A percentile compares a stretch with the other conserved stretches of the same genome.
phyloP scores from a whole-genome alignment of 805 yeast genomes.

The Cephaloascus albidus region DNA sequence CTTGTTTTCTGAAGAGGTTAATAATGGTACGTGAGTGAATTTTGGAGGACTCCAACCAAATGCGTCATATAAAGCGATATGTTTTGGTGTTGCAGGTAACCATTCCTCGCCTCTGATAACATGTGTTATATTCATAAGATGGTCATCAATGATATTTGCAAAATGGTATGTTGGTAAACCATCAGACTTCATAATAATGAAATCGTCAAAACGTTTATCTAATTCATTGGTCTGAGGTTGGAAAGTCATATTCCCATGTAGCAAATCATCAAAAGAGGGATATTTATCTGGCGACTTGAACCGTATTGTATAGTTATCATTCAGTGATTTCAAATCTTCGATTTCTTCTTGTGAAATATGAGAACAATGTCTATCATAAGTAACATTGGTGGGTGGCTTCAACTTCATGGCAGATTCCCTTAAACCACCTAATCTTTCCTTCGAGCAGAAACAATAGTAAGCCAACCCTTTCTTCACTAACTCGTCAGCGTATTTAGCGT shows the following conservation, averaged over 20 bases:
- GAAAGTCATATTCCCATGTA: slow-evolving; percentile 69
- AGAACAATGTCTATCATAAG: slow-evolving; percentile 81
- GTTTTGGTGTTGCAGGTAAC: slow-evolving; percentile 94
- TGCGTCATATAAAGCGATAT: slow-evolving; percentile 75
- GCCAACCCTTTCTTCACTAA: slow-evolving; percentile 64
- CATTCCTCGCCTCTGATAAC: slow-evolving; percentile 98
- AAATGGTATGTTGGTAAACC: slow-evolving; percentile 94
- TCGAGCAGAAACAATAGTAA: slow-evolving; percentile 80
- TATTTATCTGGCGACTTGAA: slow-evolving; percentile 69
- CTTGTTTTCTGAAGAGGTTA: slow-evolving; percentile 64
- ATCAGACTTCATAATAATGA: slow-evolving; percentile 85
- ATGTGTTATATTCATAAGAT: slow-evolving; percentile 85
- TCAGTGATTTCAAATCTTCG: slow-evolving; percentile 17
- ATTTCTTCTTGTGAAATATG: slow-evolving; percentile 32
- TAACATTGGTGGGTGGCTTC: slow-evolving; percentile 84
- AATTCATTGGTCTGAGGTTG: slow-evolving; percentile 69
- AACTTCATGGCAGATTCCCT: slow-evolving; percentile 65
- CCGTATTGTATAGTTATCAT: slow-evolving; percentile 48
- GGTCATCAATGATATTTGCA: slow-evolving; percentile 94
- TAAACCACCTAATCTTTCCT: slow-evolving; percentile 60
- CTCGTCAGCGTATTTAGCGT: slow-evolving; percentile 45
- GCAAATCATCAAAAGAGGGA: slow-evolving; percentile 57
- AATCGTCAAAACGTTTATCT: slow-evolving; percentile 83
- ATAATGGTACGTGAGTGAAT: slow-evolving; percentile 82
- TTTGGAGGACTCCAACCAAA: slow-evolving; percentile 80